Conservation (phyloP, 306 rosid genomes). For the Sechiopsis laciniata region DNA sequence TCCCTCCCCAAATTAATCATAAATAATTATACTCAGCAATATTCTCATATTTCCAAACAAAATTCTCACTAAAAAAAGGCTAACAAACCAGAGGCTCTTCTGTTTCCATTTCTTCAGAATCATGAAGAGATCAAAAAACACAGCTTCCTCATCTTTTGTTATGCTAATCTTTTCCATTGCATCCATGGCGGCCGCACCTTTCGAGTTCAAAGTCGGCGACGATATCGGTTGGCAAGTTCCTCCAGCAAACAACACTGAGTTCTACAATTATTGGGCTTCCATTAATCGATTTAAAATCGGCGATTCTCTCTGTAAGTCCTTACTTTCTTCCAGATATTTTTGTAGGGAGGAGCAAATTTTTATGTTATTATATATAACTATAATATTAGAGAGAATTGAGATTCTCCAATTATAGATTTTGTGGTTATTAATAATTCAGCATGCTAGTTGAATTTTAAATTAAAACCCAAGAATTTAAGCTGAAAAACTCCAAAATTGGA, state of each 20-base stretch:
- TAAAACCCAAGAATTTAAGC: too few species aligned
- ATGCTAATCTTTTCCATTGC: conserved; percentile 13
- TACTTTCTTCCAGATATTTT: background rate
- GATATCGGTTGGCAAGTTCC: conserved; percentile 64
- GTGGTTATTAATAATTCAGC: too few species aligned
- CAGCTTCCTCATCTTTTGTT: conserved; percentile 28
- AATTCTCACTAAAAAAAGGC: background rate
- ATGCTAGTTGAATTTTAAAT: too few species aligned
- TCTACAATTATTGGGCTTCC: conserved; percentile 62
- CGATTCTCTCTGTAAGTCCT: conserved; percentile 58
- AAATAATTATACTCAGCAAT: background rate
- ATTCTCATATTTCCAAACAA: background rate
- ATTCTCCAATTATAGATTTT: too few species aligned
- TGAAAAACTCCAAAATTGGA: too few species aligned
- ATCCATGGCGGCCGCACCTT: conserved; percentile 21
- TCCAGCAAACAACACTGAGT: conserved; percentile 24
- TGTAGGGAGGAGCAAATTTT: too few species aligned
- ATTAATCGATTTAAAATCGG: conserved; percentile 61
- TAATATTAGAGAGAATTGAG: too few species aligned
- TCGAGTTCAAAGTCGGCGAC: conserved; percentile 63
- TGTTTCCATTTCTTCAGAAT: background rate
- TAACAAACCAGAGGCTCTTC: background rate
- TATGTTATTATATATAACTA: too few species aligned
- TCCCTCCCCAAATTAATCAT: too few species aligned
- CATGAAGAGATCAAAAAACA: conserved; percentile 4